Evolutionary conservation across 2,329 filamentous ascomycete genomes (phyloP).

Genomic region (Setomelanomma holmii): DNA sequence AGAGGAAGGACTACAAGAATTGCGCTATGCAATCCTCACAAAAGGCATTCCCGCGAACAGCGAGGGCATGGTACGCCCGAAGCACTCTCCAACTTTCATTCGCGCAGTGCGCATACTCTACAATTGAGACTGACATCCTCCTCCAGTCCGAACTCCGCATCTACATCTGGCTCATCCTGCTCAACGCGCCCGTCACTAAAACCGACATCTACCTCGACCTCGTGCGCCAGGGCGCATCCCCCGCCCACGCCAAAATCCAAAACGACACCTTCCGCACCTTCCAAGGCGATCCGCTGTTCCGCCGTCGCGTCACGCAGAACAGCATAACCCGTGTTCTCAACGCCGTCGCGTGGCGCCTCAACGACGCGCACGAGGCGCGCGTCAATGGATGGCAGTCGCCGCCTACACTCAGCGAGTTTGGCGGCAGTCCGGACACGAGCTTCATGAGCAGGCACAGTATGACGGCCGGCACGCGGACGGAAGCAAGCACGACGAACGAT

Average conservation of each 20-base stretch:
- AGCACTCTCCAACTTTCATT: constrained; percentile 1
- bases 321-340: constrained; percentile 93
- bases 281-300: constrained; percentile 96
- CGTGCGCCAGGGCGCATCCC: constrained; percentile 90
- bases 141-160: constrained; percentile 85
- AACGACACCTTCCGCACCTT: constrained; percentile 98
- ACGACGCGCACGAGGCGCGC: constrained; percentile 74
- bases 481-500: constrained; percentile 47
- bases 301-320: constrained; percentile 92
- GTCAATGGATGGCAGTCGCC: constrained; percentile 60
- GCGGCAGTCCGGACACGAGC: constrained; percentile 55
- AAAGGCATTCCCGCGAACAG: constrained; percentile 78
- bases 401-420: constrained; percentile 57
- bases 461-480: constrained; percentile 35
- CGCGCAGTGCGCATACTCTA: not conserved
- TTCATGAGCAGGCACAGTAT: constrained; percentile 43
- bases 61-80: constrained; percentile 74
- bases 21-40: constrained; percentile 75
- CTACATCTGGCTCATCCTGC: constrained; percentile 93
- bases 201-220: constrained; percentile 90
- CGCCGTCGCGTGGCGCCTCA: constrained; percentile 90
- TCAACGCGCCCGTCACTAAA: constrained; percentile 77
- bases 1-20: constrained; percentile 70
- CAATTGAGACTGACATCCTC: constrained; percentile 5
- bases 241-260: constrained; percentile 95